These are phyloP conservation scores for Sanghuangporus weigelae DNA, from an alignment of 1,284 basidiomycete genomes.

Conservation along the genomic window DNA sequence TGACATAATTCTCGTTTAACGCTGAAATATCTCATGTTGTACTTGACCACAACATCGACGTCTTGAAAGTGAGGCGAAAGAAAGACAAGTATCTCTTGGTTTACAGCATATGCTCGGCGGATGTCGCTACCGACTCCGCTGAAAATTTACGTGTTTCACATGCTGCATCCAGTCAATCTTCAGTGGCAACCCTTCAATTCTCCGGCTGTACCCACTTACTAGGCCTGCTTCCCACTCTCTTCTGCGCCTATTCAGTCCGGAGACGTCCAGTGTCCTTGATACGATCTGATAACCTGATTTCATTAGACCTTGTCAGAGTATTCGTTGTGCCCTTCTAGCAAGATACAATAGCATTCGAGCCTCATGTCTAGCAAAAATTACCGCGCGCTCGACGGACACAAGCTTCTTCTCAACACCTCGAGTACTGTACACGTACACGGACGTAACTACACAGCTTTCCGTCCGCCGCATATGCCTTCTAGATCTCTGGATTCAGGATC, in stretches of 20 bases:
- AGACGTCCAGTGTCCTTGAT: not conserved
- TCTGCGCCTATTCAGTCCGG: constrained; percentile 3
- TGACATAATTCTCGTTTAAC: not conserved
- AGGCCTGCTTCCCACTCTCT: not conserved
- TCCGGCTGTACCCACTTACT: not conserved
- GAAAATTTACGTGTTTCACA: constrained; percentile 4
- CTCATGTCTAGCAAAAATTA: not conserved
- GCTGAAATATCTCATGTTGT: not conserved
- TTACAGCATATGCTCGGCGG: not conserved
- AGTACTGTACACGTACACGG: not conserved
- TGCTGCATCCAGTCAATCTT: not conserved
- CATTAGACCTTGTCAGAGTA: not conserved
- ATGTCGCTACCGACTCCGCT: not conserved
- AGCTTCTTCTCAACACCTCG: not conserved
- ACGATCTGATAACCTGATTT: not conserved
- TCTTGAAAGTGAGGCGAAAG: not conserved
- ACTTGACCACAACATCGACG: not conserved
- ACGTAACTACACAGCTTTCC: not conserved
- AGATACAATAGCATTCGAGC: not conserved
- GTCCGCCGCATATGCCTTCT: not conserved
- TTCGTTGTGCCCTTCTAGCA: not conserved
- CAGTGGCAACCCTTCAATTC: not conserved
- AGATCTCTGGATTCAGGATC: not conserved
- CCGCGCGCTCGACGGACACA: not conserved
- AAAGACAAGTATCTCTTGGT: not conserved